Percentiles rank a stretch among this genome's conserved stretches.
Conservation (phyloP, 2,329 filamentous ascomycete genomes). For the Verticillium dahliae region DNA sequence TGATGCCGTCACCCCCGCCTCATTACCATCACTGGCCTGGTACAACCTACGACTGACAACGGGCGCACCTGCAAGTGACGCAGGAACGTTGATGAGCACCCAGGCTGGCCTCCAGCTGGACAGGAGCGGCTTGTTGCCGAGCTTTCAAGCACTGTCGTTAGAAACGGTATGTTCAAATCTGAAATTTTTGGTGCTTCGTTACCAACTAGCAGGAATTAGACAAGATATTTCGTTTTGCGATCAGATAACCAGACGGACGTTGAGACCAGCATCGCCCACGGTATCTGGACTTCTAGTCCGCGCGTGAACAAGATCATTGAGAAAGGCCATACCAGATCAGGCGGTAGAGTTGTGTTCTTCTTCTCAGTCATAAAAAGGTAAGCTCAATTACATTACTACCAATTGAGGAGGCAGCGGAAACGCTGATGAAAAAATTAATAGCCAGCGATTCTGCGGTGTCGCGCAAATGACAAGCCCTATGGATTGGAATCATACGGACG, state of each 20-base stretch:
- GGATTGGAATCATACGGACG: not conserved
- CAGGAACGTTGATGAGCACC: not conserved
- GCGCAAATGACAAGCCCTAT: not conserved
- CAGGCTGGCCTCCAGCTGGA: not conserved
- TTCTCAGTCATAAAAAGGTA: not conserved
- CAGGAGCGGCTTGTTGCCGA: not conserved
- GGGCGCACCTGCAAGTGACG: not conserved
- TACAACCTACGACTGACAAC: not conserved
- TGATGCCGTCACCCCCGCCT: not conserved
- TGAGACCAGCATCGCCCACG: not conserved
- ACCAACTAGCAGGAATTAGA: not conserved
- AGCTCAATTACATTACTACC: not conserved
- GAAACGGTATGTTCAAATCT: not conserved
- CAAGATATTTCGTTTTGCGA: not conserved
- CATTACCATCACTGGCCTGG: not conserved
- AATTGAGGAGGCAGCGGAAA: not conserved
- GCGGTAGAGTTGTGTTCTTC: not conserved
- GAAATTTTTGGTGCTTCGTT: not conserved
- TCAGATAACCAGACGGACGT: not conserved
- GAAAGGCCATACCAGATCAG: not conserved
- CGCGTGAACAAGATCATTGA: not conserved
- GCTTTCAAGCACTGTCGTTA: not conserved
- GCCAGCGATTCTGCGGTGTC: not conserved
- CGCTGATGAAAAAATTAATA: not conserved
- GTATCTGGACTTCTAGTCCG: not conserved